Base-by-base conservation (phyloP, 805 yeast species). In the Lachancea thermotolerans region DNA sequence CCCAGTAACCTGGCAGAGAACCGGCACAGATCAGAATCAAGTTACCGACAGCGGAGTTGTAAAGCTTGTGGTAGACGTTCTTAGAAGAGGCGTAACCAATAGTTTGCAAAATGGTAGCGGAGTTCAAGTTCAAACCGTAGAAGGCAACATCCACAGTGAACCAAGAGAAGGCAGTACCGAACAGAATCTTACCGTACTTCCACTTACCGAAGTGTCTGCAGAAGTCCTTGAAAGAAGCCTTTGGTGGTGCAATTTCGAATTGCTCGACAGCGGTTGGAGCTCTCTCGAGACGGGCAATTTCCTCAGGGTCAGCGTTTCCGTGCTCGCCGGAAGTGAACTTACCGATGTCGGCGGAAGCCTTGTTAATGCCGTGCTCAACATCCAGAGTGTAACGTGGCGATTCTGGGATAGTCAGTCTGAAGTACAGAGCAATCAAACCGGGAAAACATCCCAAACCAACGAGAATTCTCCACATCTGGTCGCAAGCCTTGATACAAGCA, bases 131-230 rank as follows among this genome's bases (percentile, higher is more conserved):
- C 62, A 88, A 74, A 70, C 96, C 96, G 62, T 88, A 88, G 72
- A 75, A 86, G 38, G 95, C 95, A 66, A 88, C 82, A 73, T 88
- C 96, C 67, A 88, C 74, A 73, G 79, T 72, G 71, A 86, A 86
- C 96, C 96, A 88, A 25, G 89, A 80, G 67, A 85, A 87, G 52
- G 95, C 95, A 57, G 96, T 85, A 68, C 95, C 96, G 45, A 87
- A 56, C 54, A 88, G 72, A 51, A 88, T 78, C 71, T 84, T 86
- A 70, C 83, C 80, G 68, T 88, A 82, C 69, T 75, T 87, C 96
- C 96, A 88, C 73, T 88, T 82, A 41, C 75, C 64, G 64, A 88
- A 88, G 64, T 91, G 96, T 30, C 49, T 32, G 52, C 69, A 57
- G 75, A 88, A 88, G 68, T 88, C 95, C 38, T 59, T 60, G 67